Base-by-base conservation (phyloP, 1,284 basidiomycete genomes). In the Cryptococcus floricola region DNA sequence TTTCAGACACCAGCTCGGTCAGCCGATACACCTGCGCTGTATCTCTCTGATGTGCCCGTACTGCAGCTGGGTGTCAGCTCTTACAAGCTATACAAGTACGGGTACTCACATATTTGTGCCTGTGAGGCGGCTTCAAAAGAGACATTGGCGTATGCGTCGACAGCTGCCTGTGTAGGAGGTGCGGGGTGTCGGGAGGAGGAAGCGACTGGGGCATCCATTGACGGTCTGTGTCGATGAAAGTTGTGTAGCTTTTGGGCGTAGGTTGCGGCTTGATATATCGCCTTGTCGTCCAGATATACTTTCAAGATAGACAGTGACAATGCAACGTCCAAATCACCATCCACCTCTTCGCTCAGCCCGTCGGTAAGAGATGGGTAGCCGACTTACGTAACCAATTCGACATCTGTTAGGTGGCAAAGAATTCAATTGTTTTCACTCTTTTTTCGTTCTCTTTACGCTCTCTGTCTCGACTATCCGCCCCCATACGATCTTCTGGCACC, bases 31-130 rank as follows among this genome's bases (percentile, higher is more conserved):
- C 81, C 75, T 92, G 89, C 61, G 87, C 86, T 25, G 87, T 66
- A 74, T 95, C 91, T 58, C 91, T 80, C 69, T 94, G 91, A 70
- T 91, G 86, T 39, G 91, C 86, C 61, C 91, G 82, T 66, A 93
- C 91, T 94, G 62, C n/a, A 27, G 9, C 37, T 47, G 18, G 54
- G 39, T 4, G 16, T 48, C 51, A 45, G 18, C 12, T 48, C 47
- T 52, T n/a, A 39, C 8, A 46, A 19, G 46, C 12, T 41, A 18
- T 14, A 48, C 38, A 58, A 38, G 19, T 48, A 25, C 14, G 12
- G 18, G 38, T 28, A 81, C 88, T 65, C 65, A 92, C 90, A 84
- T 60, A 89, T 91, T 76, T 91, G 90, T 46, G 88, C 88, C 66
- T 91, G 89, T 1, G 69, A 69, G 1, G 73, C 73, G 7, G 56